Evolutionary conservation across 2,329 filamentous ascomycete genomes (phyloP), one percentile per base, ranked within the genome.

Genomic region (Nemania sp.): DNA sequence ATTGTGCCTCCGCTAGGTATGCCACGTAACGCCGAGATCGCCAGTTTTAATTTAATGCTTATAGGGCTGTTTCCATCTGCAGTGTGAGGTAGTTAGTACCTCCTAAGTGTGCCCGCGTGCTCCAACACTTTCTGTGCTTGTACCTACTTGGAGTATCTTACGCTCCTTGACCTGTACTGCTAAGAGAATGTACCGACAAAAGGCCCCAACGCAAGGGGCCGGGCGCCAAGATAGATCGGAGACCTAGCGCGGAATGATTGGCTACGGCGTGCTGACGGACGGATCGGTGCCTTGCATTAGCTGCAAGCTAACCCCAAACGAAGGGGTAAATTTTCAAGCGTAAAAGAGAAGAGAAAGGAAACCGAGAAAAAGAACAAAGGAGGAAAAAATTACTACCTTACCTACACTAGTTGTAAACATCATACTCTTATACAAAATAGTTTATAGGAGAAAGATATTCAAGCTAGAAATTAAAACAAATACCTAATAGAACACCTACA

Each of bases 211-310:
- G 25, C 25, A 29, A 29, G 25, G 56, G 52, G 40, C 37, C 13
- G 54, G 43, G 43, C 47, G 25, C 40, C 34, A 15, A 29, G 54
- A 29, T 29, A 29, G 25, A 29, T 29, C 25, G 25, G 25, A 29
- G 3, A 18, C 25, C 12, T 12, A n/a, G 13, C 17, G 18, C n/a
- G 3, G 5, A 11, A 2, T 60, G 15, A 60, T 63, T 60, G 60
- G 60, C 17, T 17, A 37, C 3, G 5, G 4, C 3, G 20, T 57
- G 60, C 60, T 60, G 60, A 60, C 60, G 55, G 60, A 51, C 60
- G 60, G 60, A 63, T 63, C 60, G 60, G 60, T 63, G 60, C 60
- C 60, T 63, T 63, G 60, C 60, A 63, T 63, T 56, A 63, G 60
- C 52, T 43, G 34, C 37, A 37, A 6, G 45, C 34, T 7, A 35